phyloP scores from a whole-genome alignment of 139 green algal genomes.

The Astrephomene gubernaculifera region DNA sequence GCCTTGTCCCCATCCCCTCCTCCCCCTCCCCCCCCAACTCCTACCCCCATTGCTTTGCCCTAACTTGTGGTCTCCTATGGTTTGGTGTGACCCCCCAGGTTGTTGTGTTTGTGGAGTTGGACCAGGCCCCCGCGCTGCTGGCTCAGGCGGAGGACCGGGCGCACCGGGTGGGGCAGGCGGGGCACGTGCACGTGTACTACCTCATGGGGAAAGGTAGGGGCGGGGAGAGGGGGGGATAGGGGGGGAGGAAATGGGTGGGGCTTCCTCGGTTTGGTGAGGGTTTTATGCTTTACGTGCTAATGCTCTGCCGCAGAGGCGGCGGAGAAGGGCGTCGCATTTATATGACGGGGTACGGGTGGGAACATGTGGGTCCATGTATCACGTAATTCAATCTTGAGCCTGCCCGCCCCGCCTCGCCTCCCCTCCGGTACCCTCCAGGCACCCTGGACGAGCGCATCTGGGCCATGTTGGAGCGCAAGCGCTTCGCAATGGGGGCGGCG shows the following conservation, averaged over 20 bases:
- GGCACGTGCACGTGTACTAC: slow-evolving; percentile 75
- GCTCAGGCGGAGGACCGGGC: slow-evolving; percentile 66
- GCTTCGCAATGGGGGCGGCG: slow-evolving; percentile 47
- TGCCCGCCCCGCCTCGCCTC: background rate
- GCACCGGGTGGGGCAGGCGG: slow-evolving; percentile 69
- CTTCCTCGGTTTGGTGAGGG: background rate
- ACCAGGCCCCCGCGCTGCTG: slow-evolving; percentile 55
- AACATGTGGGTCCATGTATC: background rate
- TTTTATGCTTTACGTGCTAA: no score
- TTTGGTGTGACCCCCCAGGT: no score
- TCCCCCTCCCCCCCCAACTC: no score
- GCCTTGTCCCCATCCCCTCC: no score
- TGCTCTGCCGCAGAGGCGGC: no score
- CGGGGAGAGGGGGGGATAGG: background rate
- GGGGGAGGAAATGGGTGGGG: background rate
- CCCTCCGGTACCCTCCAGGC: background rate
- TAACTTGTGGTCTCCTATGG: no score
- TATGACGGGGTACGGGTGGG: background rate
- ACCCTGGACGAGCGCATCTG: slow-evolving; percentile 61
- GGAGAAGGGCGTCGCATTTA: background rate
- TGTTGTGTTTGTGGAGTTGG: slow-evolving; percentile 69
- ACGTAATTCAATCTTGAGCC: background rate
- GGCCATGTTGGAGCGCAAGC: slow-evolving; percentile 52
- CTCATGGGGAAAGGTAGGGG: slow-evolving; percentile 58
- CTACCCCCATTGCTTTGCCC: no score